Evolutionary conservation across 345 rosid genomes (phyloP).

Genomic region (Gossypium ekmanianum): DNA sequence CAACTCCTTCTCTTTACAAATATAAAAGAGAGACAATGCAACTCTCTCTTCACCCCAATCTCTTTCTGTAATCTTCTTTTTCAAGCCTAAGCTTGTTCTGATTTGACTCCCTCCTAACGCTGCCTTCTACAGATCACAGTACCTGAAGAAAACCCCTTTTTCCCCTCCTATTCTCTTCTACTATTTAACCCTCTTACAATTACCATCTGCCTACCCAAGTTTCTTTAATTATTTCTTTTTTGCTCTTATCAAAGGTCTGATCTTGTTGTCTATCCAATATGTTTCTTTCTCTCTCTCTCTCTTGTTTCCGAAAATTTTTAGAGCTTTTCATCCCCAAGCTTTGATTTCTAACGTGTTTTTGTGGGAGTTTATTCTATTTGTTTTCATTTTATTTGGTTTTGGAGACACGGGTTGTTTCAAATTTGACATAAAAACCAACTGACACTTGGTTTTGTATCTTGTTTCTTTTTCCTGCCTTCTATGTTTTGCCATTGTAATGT

Average conservation of each 20-base stretch:
- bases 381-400: neutral
- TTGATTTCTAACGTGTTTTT: constrained; percentile 1
- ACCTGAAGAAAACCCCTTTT: neutral
- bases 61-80: constrained; percentile 6
- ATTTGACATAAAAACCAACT: constrained; percentile 8
- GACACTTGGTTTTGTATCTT: neutral
- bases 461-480: neutral
- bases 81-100: constrained; percentile 6
- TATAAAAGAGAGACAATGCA: constrained; percentile 18
- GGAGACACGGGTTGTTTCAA: neutral
- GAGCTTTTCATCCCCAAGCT: neutral
- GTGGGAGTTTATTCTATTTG: neutral
- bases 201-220: neutral
- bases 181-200: neutral
- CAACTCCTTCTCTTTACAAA: constrained; percentile 23
- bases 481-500: neutral
- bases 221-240: neutral
- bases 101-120: constrained; percentile 12
- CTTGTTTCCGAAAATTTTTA: neutral
- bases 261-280: constrained; percentile 18
- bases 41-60: constrained; percentile 12
- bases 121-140: neutral
- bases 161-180: neutral
- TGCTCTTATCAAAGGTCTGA: constrained; percentile 30
- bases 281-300: neutral